Evolutionary conservation across 2,329 filamentous ascomycete species (phyloP), one percentile per base, ranked within the genome.

Genomic region (Phialophora expanda): DNA sequence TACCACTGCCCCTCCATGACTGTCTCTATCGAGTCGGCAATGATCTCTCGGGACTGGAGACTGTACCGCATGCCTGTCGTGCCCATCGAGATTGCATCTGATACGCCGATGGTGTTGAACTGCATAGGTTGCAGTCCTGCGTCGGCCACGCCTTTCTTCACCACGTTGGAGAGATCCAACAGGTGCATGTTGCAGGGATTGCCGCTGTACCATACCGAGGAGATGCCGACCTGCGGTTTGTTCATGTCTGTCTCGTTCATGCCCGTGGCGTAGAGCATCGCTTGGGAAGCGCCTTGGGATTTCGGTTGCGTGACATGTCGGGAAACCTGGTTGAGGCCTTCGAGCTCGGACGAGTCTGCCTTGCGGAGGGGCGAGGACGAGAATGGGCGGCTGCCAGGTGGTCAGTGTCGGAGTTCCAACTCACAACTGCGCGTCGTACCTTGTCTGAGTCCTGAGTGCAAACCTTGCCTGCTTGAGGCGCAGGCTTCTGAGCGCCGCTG

Each of bases 141-240:
- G 74, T 90, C 83, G 73, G 88, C 81, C 34, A 91, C 89, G 68
- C 89, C 87, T 75, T 90, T 86, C 72, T 87, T 89, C 71, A 97
- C 90, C 70, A 89, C 82, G 78, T 90, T 85, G 76, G 91, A 96
- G 67, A 99, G 87, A 75, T 96, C 91, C 79, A 99, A 85, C 69
- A 99, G 83, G 80, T 99, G 95, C 94, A 97, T 99, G 82, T 99
- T 99, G 85, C 95, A 99, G 28, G 95, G 95, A 82, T 99, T 99
- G 65, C 95, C 95, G 73, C 92, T 90, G 81, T 94, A 97, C 95
- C 95, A 99, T 67, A 98, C 93, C 5, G 93, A 97, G 50, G 94
- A 96, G 77, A 99, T 98, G 72, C 95, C 95, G 73, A 99, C 90
- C 83, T 99, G 96, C 28, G 95, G 90, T 84, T 98, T 99, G 83